These are phyloP conservation scores for Musa balbisiana DNA, from an alignment of 202 grass and related monocot genomes.

Conservation along the genomic window DNA sequence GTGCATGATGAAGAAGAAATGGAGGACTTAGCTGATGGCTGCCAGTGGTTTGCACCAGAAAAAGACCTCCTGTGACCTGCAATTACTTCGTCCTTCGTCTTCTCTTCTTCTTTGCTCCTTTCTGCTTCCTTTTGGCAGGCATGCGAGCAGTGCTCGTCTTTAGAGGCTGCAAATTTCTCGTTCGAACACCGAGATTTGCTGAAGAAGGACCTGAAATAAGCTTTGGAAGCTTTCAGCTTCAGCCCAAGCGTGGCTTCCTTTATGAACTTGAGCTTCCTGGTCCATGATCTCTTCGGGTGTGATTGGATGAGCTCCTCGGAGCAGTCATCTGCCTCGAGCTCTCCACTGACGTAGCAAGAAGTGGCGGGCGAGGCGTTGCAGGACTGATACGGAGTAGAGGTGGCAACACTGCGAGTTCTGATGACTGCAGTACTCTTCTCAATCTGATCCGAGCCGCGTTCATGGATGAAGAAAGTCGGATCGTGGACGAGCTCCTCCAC, in stretches of 20 bases:
- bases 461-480: background rate
- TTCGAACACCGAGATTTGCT: conserved; percentile 46
- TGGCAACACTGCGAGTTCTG: conserved; percentile 33
- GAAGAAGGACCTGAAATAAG: conserved; percentile 89
- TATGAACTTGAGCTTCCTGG: conserved; percentile 34
- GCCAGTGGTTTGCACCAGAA: conserved; percentile 53
- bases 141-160: conserved; percentile 38
- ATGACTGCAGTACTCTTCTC: conserved; percentile 19
- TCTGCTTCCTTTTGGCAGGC: conserved; percentile 51
- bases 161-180: conserved; percentile 34
- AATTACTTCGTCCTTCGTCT: conserved; percentile 40
- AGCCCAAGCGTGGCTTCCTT: conserved; percentile 62
- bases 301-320: conserved; percentile 29
- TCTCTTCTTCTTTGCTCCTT: conserved; percentile 3
- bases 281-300: conserved; percentile 53
- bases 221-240: conserved; percentile 89
- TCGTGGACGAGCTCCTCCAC: conserved; percentile 51
- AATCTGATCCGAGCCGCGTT: background rate
- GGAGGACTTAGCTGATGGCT: conserved; percentile 58
- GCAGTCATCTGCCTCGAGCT: conserved; percentile 65
- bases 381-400: conserved; percentile 70
- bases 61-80: conserved; percentile 77
- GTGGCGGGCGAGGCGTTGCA: conserved; percentile 68
- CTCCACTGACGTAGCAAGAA: conserved; percentile 71
- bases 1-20: conserved; percentile 50